Percentiles rank a stretch among this genome's conserved stretches.
Conservation (phyloP, 2,329 filamentous ascomycete genomes). For the Rhynchosporium secalis region DNA sequence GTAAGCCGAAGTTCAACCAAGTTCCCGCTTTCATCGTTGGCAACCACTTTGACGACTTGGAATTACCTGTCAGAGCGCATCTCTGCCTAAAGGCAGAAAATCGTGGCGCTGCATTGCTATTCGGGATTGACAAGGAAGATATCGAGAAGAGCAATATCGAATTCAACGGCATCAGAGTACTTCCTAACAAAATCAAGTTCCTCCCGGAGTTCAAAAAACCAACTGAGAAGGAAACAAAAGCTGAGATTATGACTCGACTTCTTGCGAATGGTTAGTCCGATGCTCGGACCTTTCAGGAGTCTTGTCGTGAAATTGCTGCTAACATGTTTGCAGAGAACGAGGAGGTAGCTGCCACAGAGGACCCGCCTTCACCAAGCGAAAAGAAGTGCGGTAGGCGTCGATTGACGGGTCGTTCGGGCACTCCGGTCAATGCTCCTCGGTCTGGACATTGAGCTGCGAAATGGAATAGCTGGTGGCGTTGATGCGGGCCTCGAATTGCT, state of each 20-base stretch:
- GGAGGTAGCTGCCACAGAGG: not conserved
- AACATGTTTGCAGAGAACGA: not conserved
- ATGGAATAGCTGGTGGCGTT: not conserved
- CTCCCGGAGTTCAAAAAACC: not conserved
- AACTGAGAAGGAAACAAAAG: constrained; percentile 2
- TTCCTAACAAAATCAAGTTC: not conserved
- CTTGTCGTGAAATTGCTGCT: not conserved
- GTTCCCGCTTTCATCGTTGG: not conserved
- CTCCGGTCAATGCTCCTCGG: not conserved
- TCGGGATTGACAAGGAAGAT: not conserved
- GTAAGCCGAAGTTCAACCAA: not conserved
- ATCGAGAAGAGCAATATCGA: not conserved
- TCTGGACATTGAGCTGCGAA: not conserved
- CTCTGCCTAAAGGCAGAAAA: not conserved
- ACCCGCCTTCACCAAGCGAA: not conserved
- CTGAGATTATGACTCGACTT: constrained; percentile 6
- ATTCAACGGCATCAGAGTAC: not conserved
- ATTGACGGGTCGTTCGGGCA: not conserved
- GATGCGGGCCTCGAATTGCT: not conserved
- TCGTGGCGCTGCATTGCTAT: not conserved
- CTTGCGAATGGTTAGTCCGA: not conserved
- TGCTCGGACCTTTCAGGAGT: not conserved
- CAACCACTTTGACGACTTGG: not conserved
- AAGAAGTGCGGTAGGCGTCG: not conserved
- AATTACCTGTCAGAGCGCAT: constrained; percentile 2